Conservation (phyloP, 2,329 filamentous ascomycete species). For the Stemphylium lycopersici region DNA sequence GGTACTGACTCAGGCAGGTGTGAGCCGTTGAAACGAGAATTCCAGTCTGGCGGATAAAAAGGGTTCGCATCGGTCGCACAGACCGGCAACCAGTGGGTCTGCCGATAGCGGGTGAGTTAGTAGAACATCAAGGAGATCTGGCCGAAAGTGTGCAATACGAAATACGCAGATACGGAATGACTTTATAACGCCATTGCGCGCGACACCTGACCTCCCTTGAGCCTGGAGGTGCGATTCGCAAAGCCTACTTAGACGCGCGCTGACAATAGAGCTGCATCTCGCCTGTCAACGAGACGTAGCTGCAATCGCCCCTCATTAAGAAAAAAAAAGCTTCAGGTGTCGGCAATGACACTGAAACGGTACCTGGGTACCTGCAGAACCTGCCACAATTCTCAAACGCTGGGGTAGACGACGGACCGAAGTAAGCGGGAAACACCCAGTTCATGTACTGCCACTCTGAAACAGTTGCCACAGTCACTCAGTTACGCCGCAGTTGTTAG, state of each 20-base stretch:
- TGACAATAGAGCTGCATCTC: too few relatives aligned
- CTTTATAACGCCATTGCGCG: too few relatives aligned
- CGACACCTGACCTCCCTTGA: background rate
- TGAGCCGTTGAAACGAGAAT: constrained; percentile 17
- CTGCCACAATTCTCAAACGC: constrained; percentile 37
- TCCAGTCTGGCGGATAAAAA: constrained; percentile 26
- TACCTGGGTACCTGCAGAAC: constrained; percentile 41
- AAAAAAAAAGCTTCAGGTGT: background rate
- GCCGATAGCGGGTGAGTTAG: background rate
- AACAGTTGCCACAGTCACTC: constrained; percentile 26
- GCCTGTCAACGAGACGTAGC: background rate
- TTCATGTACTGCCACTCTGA: constrained; percentile 19
- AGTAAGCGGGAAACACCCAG: constrained; percentile 7
- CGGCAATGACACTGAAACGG: constrained; percentile 28
- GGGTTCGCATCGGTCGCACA: background rate
- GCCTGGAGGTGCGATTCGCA: background rate
- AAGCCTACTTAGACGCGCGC: too few relatives aligned
- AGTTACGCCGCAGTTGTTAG: constrained; percentile 7
- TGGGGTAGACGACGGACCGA: constrained; percentile 11
- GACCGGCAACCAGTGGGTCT: background rate
- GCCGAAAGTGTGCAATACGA: too few relatives aligned
- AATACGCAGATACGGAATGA: too few relatives aligned
- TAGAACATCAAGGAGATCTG: background rate
- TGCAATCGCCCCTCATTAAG: background rate
- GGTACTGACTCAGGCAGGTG: constrained; percentile 3